Percentiles rank a stretch among this genome's conserved stretches.
Conservation (phyloP, 2,329 filamentous ascomycete species). For the Aspergillus novoparasiticus region DNA sequence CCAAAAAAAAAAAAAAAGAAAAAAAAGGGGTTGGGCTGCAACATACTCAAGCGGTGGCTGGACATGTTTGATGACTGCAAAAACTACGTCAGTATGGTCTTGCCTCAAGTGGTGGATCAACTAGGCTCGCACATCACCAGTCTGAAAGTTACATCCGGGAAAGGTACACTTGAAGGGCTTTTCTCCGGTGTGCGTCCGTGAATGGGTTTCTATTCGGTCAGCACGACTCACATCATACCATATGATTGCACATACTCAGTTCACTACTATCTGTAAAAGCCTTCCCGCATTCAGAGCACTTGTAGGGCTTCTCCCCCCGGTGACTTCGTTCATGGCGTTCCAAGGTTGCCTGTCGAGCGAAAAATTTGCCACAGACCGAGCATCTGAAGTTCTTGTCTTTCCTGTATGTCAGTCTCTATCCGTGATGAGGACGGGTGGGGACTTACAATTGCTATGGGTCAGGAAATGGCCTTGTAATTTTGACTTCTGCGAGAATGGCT, state of each 20-base stretch:
- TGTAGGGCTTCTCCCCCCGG: conserved; percentile 47
- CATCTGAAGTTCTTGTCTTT: conserved; percentile 47
- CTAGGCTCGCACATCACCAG: conserved; percentile 42
- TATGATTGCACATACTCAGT: conserved; percentile 36
- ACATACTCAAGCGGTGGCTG: conserved; percentile 46
- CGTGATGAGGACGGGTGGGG: neutral
- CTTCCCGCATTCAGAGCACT: conserved; percentile 44
- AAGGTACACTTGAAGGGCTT: conserved; percentile 48
- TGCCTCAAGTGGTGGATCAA: neutral
- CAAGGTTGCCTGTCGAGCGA: conserved; percentile 46
- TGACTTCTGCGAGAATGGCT: conserved; percentile 49
- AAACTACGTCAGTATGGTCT: neutral
- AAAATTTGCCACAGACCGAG: conserved; percentile 44
- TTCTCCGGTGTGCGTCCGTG: conserved; percentile 46
- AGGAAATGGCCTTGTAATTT: conserved; percentile 49
- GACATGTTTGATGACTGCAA: conserved; percentile 49
- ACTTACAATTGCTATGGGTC: conserved; percentile 48
- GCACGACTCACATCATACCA: neutral
- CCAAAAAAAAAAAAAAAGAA: too few relatives aligned
- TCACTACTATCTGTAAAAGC: conserved; percentile 49
- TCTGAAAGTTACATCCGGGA: conserved; percentile 47
- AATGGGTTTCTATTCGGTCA: conserved; percentile 44
- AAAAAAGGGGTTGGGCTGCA: neutral
- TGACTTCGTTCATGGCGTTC: conserved; percentile 49
- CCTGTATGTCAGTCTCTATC: conserved; percentile 9